Evolutionary conservation across 2,329 filamentous ascomycete species (phyloP).

Genomic region (Ilyonectria robusta): DNA sequence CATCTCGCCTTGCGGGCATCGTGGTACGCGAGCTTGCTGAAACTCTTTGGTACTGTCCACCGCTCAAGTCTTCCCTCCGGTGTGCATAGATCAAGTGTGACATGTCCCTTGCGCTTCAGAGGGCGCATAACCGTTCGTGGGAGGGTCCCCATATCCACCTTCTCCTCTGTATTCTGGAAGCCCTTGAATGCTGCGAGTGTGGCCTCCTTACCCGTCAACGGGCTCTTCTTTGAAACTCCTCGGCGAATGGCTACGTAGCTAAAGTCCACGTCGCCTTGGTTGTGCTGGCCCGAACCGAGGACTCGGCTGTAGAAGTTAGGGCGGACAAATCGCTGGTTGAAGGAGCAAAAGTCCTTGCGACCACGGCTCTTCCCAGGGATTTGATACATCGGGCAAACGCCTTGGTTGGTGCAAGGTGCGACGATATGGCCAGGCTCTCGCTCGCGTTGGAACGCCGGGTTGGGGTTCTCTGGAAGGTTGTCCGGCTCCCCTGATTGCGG

Average conservation of each 20-base stretch:
- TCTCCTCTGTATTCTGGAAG: slow-evolving; percentile 68
- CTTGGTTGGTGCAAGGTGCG: slow-evolving; percentile 90
- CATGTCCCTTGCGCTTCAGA: slow-evolving; percentile 89
- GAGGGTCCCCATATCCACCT: slow-evolving; percentile 75
- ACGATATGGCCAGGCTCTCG: slow-evolving; percentile 76
- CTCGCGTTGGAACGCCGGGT: slow-evolving; percentile 56
- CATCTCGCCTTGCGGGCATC: slow-evolving; percentile 91
- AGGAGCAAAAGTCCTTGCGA: slow-evolving; percentile 92
- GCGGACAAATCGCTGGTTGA: slow-evolving; percentile 88
- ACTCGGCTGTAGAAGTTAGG: slow-evolving; percentile 86
- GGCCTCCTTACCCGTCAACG: slow-evolving; percentile 66
- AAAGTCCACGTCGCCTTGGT: slow-evolving; percentile 92
- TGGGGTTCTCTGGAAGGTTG: slow-evolving; percentile 54
- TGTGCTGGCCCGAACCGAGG: slow-evolving; percentile 76
- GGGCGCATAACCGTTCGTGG: slow-evolving; percentile 85
- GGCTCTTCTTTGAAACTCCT: slow-evolving; percentile 64
- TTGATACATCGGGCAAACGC: slow-evolving; percentile 89
- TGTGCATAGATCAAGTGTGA: slow-evolving; percentile 92
- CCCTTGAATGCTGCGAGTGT: slow-evolving; percentile 80
- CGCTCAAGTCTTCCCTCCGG: slow-evolving; percentile 88
- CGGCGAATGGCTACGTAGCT: slow-evolving; percentile 90
- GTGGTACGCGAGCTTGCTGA: slow-evolving; percentile 85
- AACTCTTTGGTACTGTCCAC: slow-evolving; percentile 91
- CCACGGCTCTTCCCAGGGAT: slow-evolving; percentile 78
- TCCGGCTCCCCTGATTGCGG: slow-evolving; percentile 57